A percentile compares a stretch with the other conserved stretches of the same genome.
These are phyloP conservation scores for Caryopteris hybrid DNA, from an alignment of 305 asterid genomes.

Conservation along the genomic window DNA sequence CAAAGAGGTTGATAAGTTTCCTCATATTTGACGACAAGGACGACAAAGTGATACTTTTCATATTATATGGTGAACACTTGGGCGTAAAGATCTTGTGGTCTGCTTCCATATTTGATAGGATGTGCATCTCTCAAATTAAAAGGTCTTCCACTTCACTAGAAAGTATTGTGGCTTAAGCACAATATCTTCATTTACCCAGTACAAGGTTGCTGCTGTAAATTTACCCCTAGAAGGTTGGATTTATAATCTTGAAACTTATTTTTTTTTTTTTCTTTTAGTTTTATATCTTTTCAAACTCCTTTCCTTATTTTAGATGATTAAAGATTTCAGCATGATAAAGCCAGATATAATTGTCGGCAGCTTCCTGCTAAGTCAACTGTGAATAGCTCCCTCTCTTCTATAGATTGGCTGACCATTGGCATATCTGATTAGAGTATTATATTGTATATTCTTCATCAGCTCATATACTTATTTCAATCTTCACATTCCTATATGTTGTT, in stretches of 20 bases:
- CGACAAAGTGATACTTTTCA: background rate
- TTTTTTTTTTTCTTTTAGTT: background rate
- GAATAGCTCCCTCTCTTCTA: background rate
- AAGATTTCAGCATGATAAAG: background rate
- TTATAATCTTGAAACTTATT: background rate
- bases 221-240: background rate
- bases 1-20: conserved; percentile 34
- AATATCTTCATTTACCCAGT: background rate
- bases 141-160: background rate
- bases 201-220: background rate
- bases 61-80: background rate
- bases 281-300: background rate
- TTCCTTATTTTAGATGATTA: background rate
- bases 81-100: background rate
- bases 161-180: background rate
- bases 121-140: background rate
- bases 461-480: background rate
- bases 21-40: conserved; percentile 16
- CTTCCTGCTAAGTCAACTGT: background rate
- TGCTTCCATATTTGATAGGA: background rate
- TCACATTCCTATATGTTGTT: background rate
- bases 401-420: background rate
- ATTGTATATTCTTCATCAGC: background rate
- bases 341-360: background rate
- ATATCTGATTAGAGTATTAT: background rate